Evolutionary conservation across 2,329 filamentous ascomycete species (phyloP), one percentile per base, ranked within the genome.

Genomic region (Neoscytalidium dimidiatum): DNA sequence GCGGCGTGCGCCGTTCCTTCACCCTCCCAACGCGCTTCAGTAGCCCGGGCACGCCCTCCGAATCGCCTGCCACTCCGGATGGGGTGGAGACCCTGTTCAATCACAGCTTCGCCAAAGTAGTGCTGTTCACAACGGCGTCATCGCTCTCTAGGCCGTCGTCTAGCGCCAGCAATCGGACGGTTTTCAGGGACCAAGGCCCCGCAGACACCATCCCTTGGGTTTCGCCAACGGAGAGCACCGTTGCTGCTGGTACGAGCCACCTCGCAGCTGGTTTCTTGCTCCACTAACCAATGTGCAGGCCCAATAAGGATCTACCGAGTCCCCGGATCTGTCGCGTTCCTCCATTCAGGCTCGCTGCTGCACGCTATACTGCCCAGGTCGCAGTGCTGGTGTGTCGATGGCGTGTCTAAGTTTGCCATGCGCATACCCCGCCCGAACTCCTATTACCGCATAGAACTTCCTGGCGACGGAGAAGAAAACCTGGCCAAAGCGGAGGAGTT

Each of bases 331-430:
- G 92, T 95, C 17, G 91, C 92, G 13, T 97, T 97, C 72, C 83
- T 97, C 9, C 94, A 91, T 77, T 96, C 92, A 68, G 92, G 92
- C 66, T 88, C 87, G 64, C 89, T 94, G 17, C 84, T 97, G 19
- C 92, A 95, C 71, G 91, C 94, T 11, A 95, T 97, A 67, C 80
- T 97, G 61, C 92, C 92, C 26, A 92, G 92, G 75, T 96, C 92
- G 66, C 93, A 97, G 77, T 96, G 91, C 74, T 97, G 94, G 94
- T 96, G 91, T 75, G 90, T 97, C 33, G 92, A 96, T 75, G 90
- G 92, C 65, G 85, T 89, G 64, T 90, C 90, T 44, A 92, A 89
- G 70, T 97, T 96, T 70, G 90, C 96, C n/a, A 80, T 97, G 66
- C 90, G 94, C 69, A 92, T 96, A 68, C 58, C 64, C 46, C 85